phyloP scores from a whole-genome alignment of 2,329 filamentous ascomycete genomes.

The Nannizziopsis barbatae region DNA sequence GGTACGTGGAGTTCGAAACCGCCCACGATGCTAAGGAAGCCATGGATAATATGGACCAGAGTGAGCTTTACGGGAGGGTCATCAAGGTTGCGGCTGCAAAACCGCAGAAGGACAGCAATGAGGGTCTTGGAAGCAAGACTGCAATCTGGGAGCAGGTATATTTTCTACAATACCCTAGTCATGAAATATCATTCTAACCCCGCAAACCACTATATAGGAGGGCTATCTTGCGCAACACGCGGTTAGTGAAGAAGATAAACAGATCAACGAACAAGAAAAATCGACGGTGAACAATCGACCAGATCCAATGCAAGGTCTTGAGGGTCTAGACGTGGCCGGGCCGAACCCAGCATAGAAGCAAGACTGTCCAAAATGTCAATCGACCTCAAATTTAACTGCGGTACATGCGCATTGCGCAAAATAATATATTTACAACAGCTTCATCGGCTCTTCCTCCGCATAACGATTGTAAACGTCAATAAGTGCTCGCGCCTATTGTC shows the following conservation, averaged over 20 bases:
- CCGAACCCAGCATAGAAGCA: slow-evolving; percentile 59
- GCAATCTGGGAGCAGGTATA: slow-evolving; percentile 94
- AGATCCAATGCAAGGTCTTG: slow-evolving; percentile 92
- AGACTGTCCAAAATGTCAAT: slow-evolving; percentile 1
- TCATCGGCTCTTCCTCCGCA: slow-evolving; percentile 1
- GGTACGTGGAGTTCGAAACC: slow-evolving; percentile 89
- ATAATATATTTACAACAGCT: slow-evolving; percentile 10
- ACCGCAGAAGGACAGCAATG: slow-evolving; percentile 74
- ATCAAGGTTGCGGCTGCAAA: slow-evolving; percentile 90
- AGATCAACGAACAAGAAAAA: slow-evolving; percentile 47
- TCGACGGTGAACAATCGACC: slow-evolving; percentile 43
- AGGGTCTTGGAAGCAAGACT: slow-evolving; percentile 82
- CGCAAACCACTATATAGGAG: slow-evolving; percentile 50
- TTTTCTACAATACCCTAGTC: slow-evolving; percentile 8
- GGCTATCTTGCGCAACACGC: slow-evolving; percentile 85
- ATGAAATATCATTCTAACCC: not conserved
- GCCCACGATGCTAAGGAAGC: slow-evolving; percentile 80
- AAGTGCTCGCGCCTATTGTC: not conserved
- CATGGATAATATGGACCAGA: slow-evolving; percentile 98
- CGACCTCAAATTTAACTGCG: slow-evolving; percentile 1
- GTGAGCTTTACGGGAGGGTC: slow-evolving; percentile 82
- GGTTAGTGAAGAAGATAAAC: slow-evolving; percentile 65
- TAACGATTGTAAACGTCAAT: slow-evolving; percentile 12
- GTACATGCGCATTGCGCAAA: slow-evolving; percentile 4
- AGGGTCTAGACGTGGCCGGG: slow-evolving; percentile 86